A percentile compares a stretch with the other conserved stretches of the same genome.
These are phyloP conservation scores for Solanum boliviense DNA, from an alignment of 257 asterid species.

Conservation along the genomic window DNA sequence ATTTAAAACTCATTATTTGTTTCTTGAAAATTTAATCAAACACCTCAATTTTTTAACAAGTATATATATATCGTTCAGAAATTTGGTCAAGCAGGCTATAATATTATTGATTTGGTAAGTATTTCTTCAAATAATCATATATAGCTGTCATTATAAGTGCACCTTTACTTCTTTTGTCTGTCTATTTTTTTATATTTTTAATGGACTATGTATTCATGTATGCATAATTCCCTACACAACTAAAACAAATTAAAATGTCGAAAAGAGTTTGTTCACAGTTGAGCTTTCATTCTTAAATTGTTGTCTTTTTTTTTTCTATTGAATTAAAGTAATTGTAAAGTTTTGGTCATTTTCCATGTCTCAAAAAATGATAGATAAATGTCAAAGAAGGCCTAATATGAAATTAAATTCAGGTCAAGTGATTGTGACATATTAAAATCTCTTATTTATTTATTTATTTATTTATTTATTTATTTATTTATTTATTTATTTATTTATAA, in stretches of 20 bases:
- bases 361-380: background rate
- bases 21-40: background rate
- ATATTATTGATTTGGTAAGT: background rate
- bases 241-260: background rate
- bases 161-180: background rate
- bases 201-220: background rate
- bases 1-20: background rate
- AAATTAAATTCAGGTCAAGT: background rate
- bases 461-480: background rate
- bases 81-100: rapidly evolving
- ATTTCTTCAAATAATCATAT: background rate
- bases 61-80: background rate
- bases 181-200: background rate
- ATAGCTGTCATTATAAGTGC: background rate
- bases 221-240: background rate
- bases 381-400: background rate
- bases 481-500: background rate
- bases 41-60: background rate
- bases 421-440: background rate
- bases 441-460: background rate
- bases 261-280: background rate
- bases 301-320: background rate
- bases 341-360: background rate
- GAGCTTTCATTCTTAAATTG: background rate
- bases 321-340: background rate